Conservation (phyloP, 2,329 filamentous ascomycete genomes). For the Penicillium sp. region DNA sequence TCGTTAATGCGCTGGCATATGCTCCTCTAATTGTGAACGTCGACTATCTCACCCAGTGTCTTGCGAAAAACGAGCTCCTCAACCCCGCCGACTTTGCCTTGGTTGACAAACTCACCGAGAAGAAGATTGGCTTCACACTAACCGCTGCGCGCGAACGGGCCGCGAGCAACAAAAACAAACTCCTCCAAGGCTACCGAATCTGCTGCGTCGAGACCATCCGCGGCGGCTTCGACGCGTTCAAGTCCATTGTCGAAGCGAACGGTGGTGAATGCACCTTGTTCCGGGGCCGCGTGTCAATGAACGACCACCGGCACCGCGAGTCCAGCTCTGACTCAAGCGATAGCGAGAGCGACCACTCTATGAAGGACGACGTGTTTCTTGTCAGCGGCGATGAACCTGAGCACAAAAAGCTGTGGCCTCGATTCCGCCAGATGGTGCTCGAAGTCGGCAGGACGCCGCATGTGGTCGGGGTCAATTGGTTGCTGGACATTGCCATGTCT, state of each 20-base stretch:
- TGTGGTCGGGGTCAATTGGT: conserved; percentile 82
- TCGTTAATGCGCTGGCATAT: conserved; percentile 78
- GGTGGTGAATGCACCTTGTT: conserved; percentile 79
- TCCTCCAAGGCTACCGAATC: conserved; percentile 71
- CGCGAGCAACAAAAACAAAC: conserved; percentile 67
- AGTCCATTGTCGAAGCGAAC: conserved; percentile 81
- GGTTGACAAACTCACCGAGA: conserved; percentile 68
- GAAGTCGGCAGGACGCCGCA: conserved; percentile 75
- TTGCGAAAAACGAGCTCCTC: conserved; percentile 65
- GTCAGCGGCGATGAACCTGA: conserved; percentile 64
- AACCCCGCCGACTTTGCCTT: conserved; percentile 64
- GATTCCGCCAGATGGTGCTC: conserved; percentile 74
- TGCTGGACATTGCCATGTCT: conserved; percentile 83
- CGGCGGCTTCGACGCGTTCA: conserved; percentile 80
- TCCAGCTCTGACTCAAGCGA: conserved; percentile 51
- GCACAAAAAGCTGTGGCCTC: conserved; percentile 72
- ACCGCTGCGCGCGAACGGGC: conserved; percentile 66
- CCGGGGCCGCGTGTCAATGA: conserved; percentile 66
- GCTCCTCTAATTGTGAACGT: conserved; percentile 74
- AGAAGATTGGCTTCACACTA: conserved; percentile 66
- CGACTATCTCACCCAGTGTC: conserved; percentile 71
- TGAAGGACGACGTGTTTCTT: conserved; percentile 74
- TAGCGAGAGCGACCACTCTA: conserved; percentile 56
- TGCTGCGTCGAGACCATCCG: conserved; percentile 79
- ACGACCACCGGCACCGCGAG: conserved; percentile 43